Percentiles rank a stretch among this genome's conserved stretches.
Conservation (phyloP, 306 rosid genomes). For the Malus fusca region DNA sequence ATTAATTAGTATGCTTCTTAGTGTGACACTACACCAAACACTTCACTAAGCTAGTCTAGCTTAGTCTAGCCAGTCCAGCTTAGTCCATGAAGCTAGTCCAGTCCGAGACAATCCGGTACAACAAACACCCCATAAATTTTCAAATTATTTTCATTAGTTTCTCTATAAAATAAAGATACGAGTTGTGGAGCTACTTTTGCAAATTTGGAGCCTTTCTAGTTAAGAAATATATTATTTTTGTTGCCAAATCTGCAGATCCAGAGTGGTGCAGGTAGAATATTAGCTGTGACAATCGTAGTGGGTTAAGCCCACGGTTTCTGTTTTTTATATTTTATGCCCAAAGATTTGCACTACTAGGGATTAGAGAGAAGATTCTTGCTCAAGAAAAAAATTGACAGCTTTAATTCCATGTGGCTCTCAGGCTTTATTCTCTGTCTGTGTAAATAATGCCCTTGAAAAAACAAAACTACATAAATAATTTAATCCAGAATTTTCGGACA, state of each 20-base stretch:
- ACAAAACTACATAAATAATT: neutral
- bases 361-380: neutral
- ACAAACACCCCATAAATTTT: too few species aligned
- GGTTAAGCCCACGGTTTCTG: neutral
- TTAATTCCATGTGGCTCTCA: neutral
- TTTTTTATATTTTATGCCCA: neutral
- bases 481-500: neutral
- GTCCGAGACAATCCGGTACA: too few species aligned
- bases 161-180: too few species aligned
- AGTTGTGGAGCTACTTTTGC: neutral
- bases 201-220: neutral
- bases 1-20: too few species aligned
- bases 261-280: neutral
- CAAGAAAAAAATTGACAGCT: neutral
- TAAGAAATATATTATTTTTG: neutral
- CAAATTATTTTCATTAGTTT: too few species aligned
- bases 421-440: neutral
- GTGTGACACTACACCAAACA: too few species aligned
- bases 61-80: too few species aligned
- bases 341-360: neutral
- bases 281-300: constrained; percentile 4
- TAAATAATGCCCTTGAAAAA: neutral
- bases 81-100: too few species aligned
- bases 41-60: too few species aligned
- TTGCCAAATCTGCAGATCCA: neutral